Base-by-base conservation (phyloP, 1,284 basidiomycete species). In the Caloboletus inedulis region DNA sequence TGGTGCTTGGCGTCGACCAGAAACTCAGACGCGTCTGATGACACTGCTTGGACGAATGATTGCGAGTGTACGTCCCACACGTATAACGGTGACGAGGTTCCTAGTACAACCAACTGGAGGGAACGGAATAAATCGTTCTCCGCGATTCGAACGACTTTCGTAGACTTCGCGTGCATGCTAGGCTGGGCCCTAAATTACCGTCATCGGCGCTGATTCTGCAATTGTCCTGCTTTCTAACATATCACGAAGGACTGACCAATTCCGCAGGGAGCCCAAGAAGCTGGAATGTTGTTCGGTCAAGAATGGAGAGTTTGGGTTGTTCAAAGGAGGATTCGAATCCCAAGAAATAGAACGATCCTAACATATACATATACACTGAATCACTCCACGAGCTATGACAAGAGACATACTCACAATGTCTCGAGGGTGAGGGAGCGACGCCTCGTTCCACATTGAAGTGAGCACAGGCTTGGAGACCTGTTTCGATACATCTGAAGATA, bases 41-140 rank as follows among this genome's bases (percentile, higher is more conserved):
- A 57, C 9, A 60, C 65, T 16, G 62, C 52, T 49, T 75, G 72
- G 2, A 75, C 59, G 59, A 91, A 88, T 16, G 64, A 71, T 57
- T 87, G 80, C 5, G 62, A 62, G 1, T 33, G 35, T 2, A 66
- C 36, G 62, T 88, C 75, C 88, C 88, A 91, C 7, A 68, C 68
- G 61, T 85, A 78, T 30, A 87, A 68, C 4, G 72, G 59, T 10
- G 89, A 90, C 1, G 88, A 85, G 5, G 78, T 76, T 27, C 88
- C 88, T 27, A 83, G 71, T 8, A 84, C 71, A 4, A 77, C 79
- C 63, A 76, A 72, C 51, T 75, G 75, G 21, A 91, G 72, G 4
- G 76, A 78, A 18, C 66, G 56, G 19, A 85, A 66, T 10, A 88
- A 63, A 19, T 83, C 77, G 13, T 60, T 54, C 47, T 77, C 70